Evolutionary conservation across 805 yeast genomes (phyloP), one percentile per base, ranked within the genome.

Genomic region (Ogataea naganishii): DNA sequence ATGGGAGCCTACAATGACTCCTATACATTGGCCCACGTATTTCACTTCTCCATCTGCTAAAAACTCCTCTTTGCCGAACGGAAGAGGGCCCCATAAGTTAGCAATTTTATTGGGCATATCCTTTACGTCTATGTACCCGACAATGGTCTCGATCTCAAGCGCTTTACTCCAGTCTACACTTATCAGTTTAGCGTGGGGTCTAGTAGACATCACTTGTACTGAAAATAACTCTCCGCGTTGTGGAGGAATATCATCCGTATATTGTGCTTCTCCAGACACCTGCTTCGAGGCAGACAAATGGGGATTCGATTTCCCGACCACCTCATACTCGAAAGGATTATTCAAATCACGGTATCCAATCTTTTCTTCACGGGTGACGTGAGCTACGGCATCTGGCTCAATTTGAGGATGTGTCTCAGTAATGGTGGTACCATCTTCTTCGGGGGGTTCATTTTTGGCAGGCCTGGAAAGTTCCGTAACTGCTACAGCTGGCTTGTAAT

Each of bases 261-360:
- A 65, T 14, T 46, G 43, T 1, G 70, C 70, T 34, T 64, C 70
- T 11, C 72, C 72, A n/a, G 63, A 49, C 6, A 61, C 67, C 38
- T 65, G 72, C 34, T 61, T 61, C 40, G 60, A 35, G 2, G 69
- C 66, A 27, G 65, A 60, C n/a, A 64, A 46, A 36, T 65, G 72
- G 24, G 63, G 60, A 17, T 56, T 37, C n/a, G 51, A 51, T 29
- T 60, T 58, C 18, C 71, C 70, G 13, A 64, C 50, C 20, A 64
- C 44, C 9, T 39, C 34, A 28, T 54, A 51, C 35, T 58, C 62
- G 36, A 48, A 57, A 7, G 62, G 62, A 29, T 57, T 62, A 12
- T 41, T 45, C 23, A 60, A 35, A 20, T 63, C 69, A 24, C 70
- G 49, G 29, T 46, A 38, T 8, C 70, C 69, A 18, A 36, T 41